Base-by-base conservation (phyloP, 208 protist species). In the Naegleria gruberi region DNA sequence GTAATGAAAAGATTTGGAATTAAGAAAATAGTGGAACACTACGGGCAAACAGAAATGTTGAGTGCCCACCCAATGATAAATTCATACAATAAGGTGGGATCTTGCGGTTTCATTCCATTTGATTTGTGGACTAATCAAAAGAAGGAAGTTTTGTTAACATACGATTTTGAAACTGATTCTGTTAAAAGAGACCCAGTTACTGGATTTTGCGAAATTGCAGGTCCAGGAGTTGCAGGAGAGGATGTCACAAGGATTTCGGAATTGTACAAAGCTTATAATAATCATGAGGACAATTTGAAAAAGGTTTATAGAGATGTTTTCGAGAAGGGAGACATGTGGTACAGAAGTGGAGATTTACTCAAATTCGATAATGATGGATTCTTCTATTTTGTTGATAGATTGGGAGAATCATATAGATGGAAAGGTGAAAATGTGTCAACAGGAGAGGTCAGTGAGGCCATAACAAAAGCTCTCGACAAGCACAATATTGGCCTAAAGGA, bases 41-140 rank as follows among this genome's bases (percentile, higher is more conserved):
- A 98, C 92, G 96, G 93, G 89, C 93, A 94, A 73, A 97, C 96
- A 2, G 96, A 98, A 88, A 94, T 94, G 40, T 95, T 95, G 91
- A 92, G 94, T 57, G 94, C 94, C 73, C 89, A 95, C 41, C 77
- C 37, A 8, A 83, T 83, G 37, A 83, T 95, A 51, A 96, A 96
- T 90, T 89, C 93, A 8, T 95, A 93, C 87, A 92, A 94, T 34
- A 90, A 46, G 92, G 45, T 91, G 89, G 7, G 94, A 93, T 83
- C 92, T 93, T 37, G 91, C 96, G 34, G 95, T 94, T 12, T 92
- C 46, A 44, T 87, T 81, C 77, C 84, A 57, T 45, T 91, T 91
- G 57, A 90, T 94, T 17, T 93, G 94, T 90, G 43, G 91, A 47
- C 91, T 91, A 37, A 43, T 94, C 40, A 95, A 94, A 83, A 44